A percentile compares a stretch with the other conserved stretches of the same genome.
Evolutionary conservation across 2,329 filamentous ascomycete genomes (phyloP).

Genomic region (Talaromyces sp.): DNA sequence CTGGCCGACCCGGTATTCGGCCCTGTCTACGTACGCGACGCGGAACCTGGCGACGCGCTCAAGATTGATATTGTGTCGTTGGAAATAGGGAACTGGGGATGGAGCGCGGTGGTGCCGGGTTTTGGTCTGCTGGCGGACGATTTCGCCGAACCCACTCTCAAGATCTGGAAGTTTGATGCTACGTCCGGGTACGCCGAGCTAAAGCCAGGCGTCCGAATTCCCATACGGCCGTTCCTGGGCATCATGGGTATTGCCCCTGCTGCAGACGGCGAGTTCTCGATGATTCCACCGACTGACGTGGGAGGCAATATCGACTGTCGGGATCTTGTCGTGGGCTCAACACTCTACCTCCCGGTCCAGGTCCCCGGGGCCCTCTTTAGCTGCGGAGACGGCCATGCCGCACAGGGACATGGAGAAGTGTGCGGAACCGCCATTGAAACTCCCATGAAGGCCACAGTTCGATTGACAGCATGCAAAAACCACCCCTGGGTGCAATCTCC

Average conservation of each 20-base stretch:
- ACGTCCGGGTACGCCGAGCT: constrained; percentile 40
- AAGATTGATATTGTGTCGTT: constrained; percentile 48
- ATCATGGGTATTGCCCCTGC: constrained; percentile 49
- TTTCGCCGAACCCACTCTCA: constrained; percentile 40
- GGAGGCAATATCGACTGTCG: constrained; percentile 54
- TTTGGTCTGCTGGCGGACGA: constrained; percentile 49
- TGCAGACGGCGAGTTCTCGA: constrained; percentile 41
- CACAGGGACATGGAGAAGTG: constrained; percentile 52
- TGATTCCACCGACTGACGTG: constrained; percentile 47
- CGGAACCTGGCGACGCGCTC: constrained; percentile 48
- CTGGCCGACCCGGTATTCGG: constrained; percentile 47
- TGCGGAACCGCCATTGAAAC: constrained; percentile 55
- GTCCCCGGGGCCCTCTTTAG: constrained; percentile 48
- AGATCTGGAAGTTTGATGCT: constrained; percentile 45
- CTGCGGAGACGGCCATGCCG: constrained; percentile 51
- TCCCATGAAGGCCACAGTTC: constrained; percentile 44
- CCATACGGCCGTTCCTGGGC: constrained; percentile 49
- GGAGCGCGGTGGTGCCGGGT: constrained; percentile 48
- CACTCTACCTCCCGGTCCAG: constrained; percentile 47
- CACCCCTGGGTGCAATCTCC: constrained; percentile 44
- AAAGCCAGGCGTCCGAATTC: constrained; percentile 45
- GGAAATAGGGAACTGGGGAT: constrained; percentile 44
- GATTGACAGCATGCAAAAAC: constrained; percentile 45
- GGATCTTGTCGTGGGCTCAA: constrained; percentile 43
- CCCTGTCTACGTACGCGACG: constrained; percentile 46